Conservation (phyloP, 1,139 yeast species). For the Kodamaea arcana region DNA sequence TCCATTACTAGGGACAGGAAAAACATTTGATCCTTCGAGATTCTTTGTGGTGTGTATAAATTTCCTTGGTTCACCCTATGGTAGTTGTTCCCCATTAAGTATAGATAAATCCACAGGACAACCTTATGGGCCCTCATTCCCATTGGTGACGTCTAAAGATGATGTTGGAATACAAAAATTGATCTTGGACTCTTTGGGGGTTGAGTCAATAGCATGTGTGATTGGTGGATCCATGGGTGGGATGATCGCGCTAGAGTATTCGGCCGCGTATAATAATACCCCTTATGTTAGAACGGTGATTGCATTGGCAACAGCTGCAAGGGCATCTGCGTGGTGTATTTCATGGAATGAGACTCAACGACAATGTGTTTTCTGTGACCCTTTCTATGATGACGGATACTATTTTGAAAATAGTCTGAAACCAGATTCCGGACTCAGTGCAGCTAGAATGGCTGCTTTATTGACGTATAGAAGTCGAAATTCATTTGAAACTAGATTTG, state of each 20-base stretch:
- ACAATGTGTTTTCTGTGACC: conserved; percentile 92
- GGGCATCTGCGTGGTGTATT: conserved; percentile 97
- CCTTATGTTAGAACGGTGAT: conserved; percentile 68
- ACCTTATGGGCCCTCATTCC: conserved; percentile 91
- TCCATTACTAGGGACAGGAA: conserved; percentile 78
- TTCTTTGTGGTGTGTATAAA: conserved; percentile 85
- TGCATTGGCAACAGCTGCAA: conserved; percentile 89
- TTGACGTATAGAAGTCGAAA: conserved; percentile 89
- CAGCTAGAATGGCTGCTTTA: conserved; percentile 96
- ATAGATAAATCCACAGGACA: conserved; percentile 67
- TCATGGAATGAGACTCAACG: conserved; percentile 99
- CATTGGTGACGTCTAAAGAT: conserved; percentile 86
- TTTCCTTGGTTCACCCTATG: conserved; percentile 93
- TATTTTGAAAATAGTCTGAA: conserved; percentile 63
- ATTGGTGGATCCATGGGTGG: conserved; percentile 99
- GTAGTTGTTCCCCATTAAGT: conserved; percentile 89
- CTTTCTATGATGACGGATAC: conserved; percentile 87
- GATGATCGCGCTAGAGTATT: conserved; percentile 90
- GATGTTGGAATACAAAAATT: conserved; percentile 79
- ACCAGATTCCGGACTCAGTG: conserved; percentile 83
- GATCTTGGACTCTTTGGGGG: conserved; percentile 71
- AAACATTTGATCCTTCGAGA: conserved; percentile 86
- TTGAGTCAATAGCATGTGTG: conserved; percentile 72
- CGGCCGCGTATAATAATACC: conserved; percentile 61
- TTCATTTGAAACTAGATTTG: conserved; percentile 86